Base-by-base conservation (phyloP, 257 asterid species). In the Striga asiatica region DNA sequence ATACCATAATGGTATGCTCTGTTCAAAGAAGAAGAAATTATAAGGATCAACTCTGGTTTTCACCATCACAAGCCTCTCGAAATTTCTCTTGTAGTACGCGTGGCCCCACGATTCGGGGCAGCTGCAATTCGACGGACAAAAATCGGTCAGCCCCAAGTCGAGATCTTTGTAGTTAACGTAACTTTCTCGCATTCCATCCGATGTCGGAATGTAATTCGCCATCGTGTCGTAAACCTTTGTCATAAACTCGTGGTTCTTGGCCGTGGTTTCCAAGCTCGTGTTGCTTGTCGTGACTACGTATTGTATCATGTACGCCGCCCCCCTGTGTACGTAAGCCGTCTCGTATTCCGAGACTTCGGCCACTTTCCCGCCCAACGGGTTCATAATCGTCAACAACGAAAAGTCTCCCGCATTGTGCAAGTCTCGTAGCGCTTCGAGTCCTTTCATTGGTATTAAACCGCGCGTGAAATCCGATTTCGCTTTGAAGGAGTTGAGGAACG, bases 1-100 rank as follows among this genome's bases (percentile, higher is more conserved):
- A n/a, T n/a, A n/a, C n/a, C n/a, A n/a, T n/a, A n/a, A n/a, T 39
- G 52, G 52, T 3, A 46, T 46, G 14, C 52, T 46, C 52, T 46
- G 52, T 9, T 46, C 52, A 9, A 18, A 4, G 7, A 6, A 18
- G 28, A 46, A 46, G 23, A 46, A 46, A 19, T 46, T 46, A 28
- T 18, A 3, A 21, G 11, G 2, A 13, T 46, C 52, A 8, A 19
- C 52, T 2, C 0, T 0, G 8, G 27, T 46, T 21, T 46, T 46
- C 6, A 46, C 14, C 7, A 7, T 8, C 2, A 47, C 53, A 20
- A 47, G 29, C 53, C 14, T 47, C 53, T 9, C 9, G 13, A 47
- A 47, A 21, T 47, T 47, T 7, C 7, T 8, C 6, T 9, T 47
- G 6, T 8, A 47, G 13, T 47, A 47, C 3, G 19, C 21, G 0